These are phyloP conservation scores for Aphanomyces astaci DNA, from an alignment of 352 stramenopile genomes.

Conservation along the genomic window DNA sequence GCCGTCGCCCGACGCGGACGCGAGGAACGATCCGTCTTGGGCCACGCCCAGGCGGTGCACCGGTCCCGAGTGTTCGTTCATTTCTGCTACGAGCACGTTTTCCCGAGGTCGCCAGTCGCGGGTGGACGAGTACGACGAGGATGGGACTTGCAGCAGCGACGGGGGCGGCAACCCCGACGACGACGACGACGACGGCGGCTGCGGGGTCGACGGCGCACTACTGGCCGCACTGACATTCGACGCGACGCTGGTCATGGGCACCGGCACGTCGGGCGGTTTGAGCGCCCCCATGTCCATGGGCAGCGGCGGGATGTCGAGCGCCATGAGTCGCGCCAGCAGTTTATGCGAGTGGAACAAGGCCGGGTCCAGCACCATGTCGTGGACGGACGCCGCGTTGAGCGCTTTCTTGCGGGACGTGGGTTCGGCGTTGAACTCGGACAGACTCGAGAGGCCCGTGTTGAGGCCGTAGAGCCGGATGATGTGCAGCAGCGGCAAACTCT, in stretches of 20 bases:
- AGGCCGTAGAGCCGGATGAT: slow-evolving; percentile 83
- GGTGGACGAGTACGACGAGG: slow-evolving; percentile 2
- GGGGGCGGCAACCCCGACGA: background rate
- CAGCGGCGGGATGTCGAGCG: slow-evolving; percentile 88
- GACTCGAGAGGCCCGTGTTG: slow-evolving; percentile 7
- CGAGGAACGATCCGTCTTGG: slow-evolving; percentile 94
- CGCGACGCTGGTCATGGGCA: slow-evolving; percentile 62
- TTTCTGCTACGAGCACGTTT: slow-evolving; percentile 70
- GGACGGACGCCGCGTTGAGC: slow-evolving; percentile 41
- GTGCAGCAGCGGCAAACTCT: slow-evolving; percentile 63
- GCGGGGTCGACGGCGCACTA: slow-evolving; percentile 38
- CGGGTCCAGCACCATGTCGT: slow-evolving; percentile 73
- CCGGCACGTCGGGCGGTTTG: slow-evolving; percentile 46
- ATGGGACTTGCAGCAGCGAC: background rate
- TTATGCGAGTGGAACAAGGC: slow-evolving; percentile 77
- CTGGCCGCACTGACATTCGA: no score
- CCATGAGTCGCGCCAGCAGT: slow-evolving; percentile 82
- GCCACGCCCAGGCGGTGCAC: slow-evolving; percentile 91
- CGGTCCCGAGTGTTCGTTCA: slow-evolving; percentile 89
- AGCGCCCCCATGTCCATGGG: slow-evolving; percentile 84
- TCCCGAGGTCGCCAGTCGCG: slow-evolving; percentile 79
- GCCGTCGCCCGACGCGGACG: slow-evolving; percentile 93
- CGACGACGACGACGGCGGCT: background rate
- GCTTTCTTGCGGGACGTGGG: slow-evolving; percentile 62
- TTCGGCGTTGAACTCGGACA: slow-evolving; percentile 23